These are phyloP conservation scores for Colletotrichum truncatum DNA, from an alignment of 2,329 filamentous ascomycete genomes.

Conservation along the genomic window DNA sequence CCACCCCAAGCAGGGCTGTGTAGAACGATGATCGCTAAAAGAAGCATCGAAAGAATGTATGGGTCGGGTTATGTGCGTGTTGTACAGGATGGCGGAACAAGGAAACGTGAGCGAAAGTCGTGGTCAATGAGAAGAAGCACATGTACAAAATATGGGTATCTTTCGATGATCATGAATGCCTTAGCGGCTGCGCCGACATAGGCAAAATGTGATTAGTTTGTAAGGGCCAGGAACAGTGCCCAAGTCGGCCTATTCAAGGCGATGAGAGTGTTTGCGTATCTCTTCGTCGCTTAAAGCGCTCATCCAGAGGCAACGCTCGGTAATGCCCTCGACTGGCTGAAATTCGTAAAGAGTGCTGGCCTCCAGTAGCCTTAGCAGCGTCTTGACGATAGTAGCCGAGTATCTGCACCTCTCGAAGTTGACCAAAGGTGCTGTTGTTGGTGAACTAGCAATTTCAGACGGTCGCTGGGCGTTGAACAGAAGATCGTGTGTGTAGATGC, in stretches of 20 bases:
- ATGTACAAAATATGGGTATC: constrained; percentile 3
- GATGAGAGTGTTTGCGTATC: constrained; percentile 66
- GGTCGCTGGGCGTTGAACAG: constrained; percentile 84
- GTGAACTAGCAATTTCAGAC: constrained; percentile 75
- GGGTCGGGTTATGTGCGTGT: constrained; percentile 12
- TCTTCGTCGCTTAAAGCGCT: constrained; percentile 80
- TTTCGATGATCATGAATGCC: not conserved
- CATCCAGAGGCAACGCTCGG: constrained; percentile 87
- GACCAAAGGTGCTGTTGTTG: constrained; percentile 73
- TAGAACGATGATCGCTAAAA: not conserved
- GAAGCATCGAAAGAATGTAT: constrained; percentile 7
- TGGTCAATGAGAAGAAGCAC: constrained; percentile 11
- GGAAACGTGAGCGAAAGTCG: constrained; percentile 24
- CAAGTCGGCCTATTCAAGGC: constrained; percentile 49
- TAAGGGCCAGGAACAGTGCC: not conserved
- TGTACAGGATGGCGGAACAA: constrained; percentile 18
- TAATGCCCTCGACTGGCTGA: constrained; percentile 78
- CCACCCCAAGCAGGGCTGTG: not conserved
- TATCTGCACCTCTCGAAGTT: constrained; percentile 87
- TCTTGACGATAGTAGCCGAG: constrained; percentile 81
- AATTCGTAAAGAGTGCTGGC: constrained; percentile 80
- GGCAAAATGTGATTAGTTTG: not conserved
- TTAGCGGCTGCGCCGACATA: not conserved
- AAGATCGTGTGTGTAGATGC: constrained; percentile 84
- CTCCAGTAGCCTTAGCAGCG: constrained; percentile 79